Base-by-base conservation (phyloP, 257 asterid species). In the Cruciata laevipes region DNA sequence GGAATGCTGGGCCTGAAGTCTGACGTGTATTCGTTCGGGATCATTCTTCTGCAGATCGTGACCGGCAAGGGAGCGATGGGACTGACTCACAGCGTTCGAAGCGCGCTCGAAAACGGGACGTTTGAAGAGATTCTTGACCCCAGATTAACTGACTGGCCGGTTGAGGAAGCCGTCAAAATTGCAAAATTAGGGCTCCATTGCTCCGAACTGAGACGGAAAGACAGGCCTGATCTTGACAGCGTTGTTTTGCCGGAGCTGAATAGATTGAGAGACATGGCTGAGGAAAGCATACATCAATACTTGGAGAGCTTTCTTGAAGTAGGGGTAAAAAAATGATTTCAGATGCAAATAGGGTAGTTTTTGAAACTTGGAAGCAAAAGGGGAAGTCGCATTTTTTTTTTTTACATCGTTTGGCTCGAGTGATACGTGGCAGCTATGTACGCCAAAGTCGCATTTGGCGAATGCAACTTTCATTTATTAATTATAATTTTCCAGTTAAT, bases 1-100 rank as follows among this genome's bases (percentile, higher is more conserved):
- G 98, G 98, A 17, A 89, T 91, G 98, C 89, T 91, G 0, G 98
- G 98, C 31, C 90, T 89, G 57, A 91, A 91, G 73, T 91, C 98
- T 0, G 98, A 91, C 17, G 80, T 91, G 11, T 91, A 91, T 67
- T 87, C 98, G 3, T 81, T 91, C 0, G 98, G 96, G 5, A 81
- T 91, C 11, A 79, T 91, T 53, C 89, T 87, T 60, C 78, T 91
- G 53, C 98, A 91, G 31, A 30, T 91, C 69, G 35, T 91, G 5
- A 87, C 96, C 0, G 90, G 84, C 0, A 91, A 80, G 32, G 78
- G 91, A 31, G 92, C 98, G 1, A 91, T 87, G 98, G 96, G 95
- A 1, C 63, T 91, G 69, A 73, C 96, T 62, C 89, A 89, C 71
- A 31, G 69, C 23, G 75, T 84, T 10, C 73, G 42, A 1, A 75